Evolutionary conservation across 2,329 filamentous ascomycete species (phyloP).

Genomic region (Zasmidium citrigriseum): DNA sequence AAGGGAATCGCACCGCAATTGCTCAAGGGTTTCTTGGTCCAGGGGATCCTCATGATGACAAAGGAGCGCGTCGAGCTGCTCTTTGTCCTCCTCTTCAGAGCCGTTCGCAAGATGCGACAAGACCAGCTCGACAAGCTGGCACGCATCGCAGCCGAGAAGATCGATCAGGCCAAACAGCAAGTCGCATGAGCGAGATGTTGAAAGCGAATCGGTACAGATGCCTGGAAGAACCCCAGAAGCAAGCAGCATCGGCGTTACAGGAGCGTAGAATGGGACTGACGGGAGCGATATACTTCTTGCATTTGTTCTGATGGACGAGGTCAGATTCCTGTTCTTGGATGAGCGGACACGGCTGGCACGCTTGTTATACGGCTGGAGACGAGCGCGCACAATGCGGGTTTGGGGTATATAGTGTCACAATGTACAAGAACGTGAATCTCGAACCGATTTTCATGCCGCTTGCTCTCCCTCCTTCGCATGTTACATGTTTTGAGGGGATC

Average conservation of each 20-base stretch:
- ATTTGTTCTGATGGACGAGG: not conserved
- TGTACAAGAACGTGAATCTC: constrained; percentile 26
- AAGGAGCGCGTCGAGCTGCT: constrained; percentile 92
- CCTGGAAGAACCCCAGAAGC: not conserved
- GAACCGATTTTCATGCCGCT: no score
- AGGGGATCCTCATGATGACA: constrained; percentile 98
- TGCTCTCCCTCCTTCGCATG: not conserved
- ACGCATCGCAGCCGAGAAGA: constrained; percentile 59
- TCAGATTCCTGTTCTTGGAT: constrained; percentile 5
- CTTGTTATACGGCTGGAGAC: constrained; percentile 4
- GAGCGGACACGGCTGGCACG: not conserved
- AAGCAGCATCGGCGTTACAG: constrained; percentile 13
- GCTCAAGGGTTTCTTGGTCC: constrained; percentile 86
- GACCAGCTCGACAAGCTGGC: constrained; percentile 70
- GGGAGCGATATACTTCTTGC: constrained; percentile 7
- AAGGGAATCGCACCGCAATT: constrained; percentile 97
- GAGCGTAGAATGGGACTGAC: constrained; percentile 7
- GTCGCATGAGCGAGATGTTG: not conserved
- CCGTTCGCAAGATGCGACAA: constrained; percentile 69
- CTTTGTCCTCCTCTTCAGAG: constrained; percentile 84
- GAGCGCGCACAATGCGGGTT: constrained; percentile 8
- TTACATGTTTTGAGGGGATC: not conserved
- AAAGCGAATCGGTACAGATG: not conserved
- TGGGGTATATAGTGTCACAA: constrained; percentile 28
- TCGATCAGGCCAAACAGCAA: constrained; percentile 48